Conservation (phyloP, 2,329 filamentous ascomycete species). For the Xylariaceae sp. region DNA sequence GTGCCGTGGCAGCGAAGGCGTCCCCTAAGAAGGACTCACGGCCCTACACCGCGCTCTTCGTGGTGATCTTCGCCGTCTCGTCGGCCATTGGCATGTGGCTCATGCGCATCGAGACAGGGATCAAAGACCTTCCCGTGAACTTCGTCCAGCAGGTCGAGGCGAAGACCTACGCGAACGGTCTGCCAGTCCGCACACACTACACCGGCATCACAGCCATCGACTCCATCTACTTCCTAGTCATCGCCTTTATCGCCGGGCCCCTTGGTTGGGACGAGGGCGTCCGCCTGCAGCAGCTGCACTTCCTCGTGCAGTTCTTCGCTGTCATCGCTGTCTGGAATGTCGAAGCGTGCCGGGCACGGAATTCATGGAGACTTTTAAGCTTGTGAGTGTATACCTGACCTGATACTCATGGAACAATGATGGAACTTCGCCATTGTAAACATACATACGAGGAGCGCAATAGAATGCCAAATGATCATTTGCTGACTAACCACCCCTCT, state of each 20-base stretch:
- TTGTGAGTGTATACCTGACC: constrained; percentile 33
- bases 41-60: constrained; percentile 30
- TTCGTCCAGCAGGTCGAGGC: constrained; percentile 32
- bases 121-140: constrained; percentile 31
- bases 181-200: constrained; percentile 33
- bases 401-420: background rate
- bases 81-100: constrained; percentile 28
- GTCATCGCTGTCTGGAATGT: constrained; percentile 37
- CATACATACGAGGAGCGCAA: too few species aligned
- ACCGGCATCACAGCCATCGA: constrained; percentile 35
- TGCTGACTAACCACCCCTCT: constrained; percentile 11
- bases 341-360: constrained; percentile 35
- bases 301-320: constrained; percentile 38
- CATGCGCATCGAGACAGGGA: constrained; percentile 35
- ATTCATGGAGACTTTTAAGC: constrained; percentile 34
- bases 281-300: constrained; percentile 38
- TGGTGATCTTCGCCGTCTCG: constrained; percentile 23
- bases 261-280: constrained; percentile 36
- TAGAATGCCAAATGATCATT: too few species aligned
- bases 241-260: constrained; percentile 37
- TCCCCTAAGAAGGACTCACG: constrained; percentile 27
- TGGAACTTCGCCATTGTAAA: too few species aligned
- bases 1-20: constrained; percentile 20
- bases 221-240: constrained; percentile 31
- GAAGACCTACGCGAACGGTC: constrained; percentile 30